phyloP scores from a whole-genome alignment of 768 basidiomycete species.

The Tylopilus sp. region DNA sequence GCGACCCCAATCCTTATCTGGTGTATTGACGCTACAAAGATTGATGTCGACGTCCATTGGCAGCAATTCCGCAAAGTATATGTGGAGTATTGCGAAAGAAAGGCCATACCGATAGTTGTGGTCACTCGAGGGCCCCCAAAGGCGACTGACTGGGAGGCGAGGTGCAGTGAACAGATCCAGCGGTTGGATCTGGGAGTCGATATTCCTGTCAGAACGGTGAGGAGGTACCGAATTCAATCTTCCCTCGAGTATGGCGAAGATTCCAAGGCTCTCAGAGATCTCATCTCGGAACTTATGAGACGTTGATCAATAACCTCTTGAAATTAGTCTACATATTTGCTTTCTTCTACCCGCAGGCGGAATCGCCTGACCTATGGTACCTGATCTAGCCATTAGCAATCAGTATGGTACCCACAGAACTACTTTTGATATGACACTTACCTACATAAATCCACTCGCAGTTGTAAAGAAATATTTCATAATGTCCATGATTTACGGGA shows the following conservation, averaged over 20 bases:
- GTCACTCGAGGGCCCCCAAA: slow-evolving; percentile 13
- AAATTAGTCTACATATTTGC: background rate
- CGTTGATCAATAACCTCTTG: background rate
- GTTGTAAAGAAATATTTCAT: too few species aligned
- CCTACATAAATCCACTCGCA: background rate
- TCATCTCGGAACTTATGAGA: slow-evolving; percentile 7
- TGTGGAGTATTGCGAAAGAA: slow-evolving; percentile 20
- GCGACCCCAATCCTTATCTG: slow-evolving; percentile 20
- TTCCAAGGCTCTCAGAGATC: slow-evolving; percentile 8
- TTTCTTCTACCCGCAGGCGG: background rate
- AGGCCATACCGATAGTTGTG: slow-evolving; percentile 19
- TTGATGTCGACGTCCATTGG: slow-evolving; percentile 16
- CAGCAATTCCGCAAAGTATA: slow-evolving; percentile 22
- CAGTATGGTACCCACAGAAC: background rate
- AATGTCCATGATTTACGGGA: too few species aligned
- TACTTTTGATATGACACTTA: background rate
- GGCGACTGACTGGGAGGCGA: slow-evolving; percentile 4
- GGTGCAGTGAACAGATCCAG: slow-evolving; percentile 14
- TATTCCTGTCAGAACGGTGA: slow-evolving; percentile 10
- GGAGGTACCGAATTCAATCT: slow-evolving; percentile 6
- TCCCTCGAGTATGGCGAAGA: slow-evolving; percentile 15
- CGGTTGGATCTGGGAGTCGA: slow-evolving; percentile 4
- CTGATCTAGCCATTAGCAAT: background rate
- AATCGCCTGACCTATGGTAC: slow-evolving; percentile 1
- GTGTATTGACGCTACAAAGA: slow-evolving; percentile 24